Evolutionary conservation across 257 asterid species (phyloP).

Genomic region (Nyctanthes arbortristis): DNA sequence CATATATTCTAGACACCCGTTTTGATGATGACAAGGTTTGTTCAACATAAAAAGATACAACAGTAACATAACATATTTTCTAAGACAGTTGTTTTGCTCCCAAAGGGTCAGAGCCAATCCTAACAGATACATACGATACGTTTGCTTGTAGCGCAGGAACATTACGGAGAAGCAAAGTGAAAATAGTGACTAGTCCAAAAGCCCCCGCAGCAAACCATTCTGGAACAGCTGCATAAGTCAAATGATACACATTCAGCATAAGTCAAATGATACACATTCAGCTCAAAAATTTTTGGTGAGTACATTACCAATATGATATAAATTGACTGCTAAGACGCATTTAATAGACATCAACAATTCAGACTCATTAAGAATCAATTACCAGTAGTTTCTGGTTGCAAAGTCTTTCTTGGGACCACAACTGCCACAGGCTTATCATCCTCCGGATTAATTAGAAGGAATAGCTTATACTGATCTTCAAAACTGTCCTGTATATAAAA

Average conservation of each 20-base stretch:
- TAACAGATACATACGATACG: conserved; percentile 56
- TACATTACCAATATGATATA: background rate
- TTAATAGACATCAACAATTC: background rate
- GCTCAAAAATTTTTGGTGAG: conserved; percentile 3
- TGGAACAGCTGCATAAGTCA: conserved; percentile 78
- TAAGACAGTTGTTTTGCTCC: background rate
- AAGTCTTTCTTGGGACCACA: conserved; percentile 82
- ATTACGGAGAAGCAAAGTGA: conserved; percentile 88
- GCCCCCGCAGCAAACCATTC: conserved; percentile 99
- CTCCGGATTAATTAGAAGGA: conserved; percentile 88
- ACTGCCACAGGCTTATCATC: conserved; percentile 98
- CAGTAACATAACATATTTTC: background rate
- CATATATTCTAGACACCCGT: background rate
- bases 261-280: conserved; percentile 23
- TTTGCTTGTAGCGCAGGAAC: conserved; percentile 85
- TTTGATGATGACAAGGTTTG: conserved; percentile 5
- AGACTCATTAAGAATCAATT: conserved; percentile 19
- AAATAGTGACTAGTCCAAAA: conserved; percentile 84
- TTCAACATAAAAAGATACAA: background rate
- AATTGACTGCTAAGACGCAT: background rate
- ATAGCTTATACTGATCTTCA: conserved; percentile 76
- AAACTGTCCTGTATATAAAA: conserved; percentile 72
- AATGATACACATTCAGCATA: conserved; percentile 26
- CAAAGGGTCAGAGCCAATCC: conserved; percentile 7
- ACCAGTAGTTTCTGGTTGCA: conserved; percentile 90